Evolutionary conservation across 2,329 filamentous ascomycete species (phyloP).

Genomic region (Aspergillus chevalieri): DNA sequence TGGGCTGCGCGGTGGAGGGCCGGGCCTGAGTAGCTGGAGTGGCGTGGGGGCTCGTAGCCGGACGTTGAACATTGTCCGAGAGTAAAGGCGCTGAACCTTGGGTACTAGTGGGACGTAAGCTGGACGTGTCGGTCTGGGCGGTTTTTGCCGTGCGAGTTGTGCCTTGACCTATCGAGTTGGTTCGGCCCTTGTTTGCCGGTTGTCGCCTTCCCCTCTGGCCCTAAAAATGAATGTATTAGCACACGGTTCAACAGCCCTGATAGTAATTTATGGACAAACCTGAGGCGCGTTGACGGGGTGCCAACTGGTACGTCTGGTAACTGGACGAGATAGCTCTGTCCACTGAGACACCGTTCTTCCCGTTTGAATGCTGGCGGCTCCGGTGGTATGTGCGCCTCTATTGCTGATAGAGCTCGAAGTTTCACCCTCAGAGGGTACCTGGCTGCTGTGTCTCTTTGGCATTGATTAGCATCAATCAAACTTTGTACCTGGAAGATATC

Average conservation of each 20-base stretch:
- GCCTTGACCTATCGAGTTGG: neutral
- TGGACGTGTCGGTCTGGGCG: neutral
- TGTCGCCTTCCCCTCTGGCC: neutral
- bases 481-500: no score
- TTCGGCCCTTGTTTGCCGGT: neutral
- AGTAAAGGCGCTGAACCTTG: neutral
- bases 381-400: no score
- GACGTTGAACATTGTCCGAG: no score
- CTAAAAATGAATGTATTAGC: neutral
- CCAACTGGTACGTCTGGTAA: no score
- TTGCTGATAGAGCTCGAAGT: no score
- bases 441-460: neutral
- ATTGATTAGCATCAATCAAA: neutral
- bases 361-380: neutral
- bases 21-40: neutral
- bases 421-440: neutral
- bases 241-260: neutral
- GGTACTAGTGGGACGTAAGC: neutral
- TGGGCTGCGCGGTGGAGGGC: no score
- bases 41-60: neutral
- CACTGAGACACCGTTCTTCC: neutral
- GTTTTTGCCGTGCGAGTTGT: neutral
- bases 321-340: neutral
- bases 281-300: no score
- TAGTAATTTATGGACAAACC: no score